Conservation (phyloP, 495 filamentous ascomycete genomes). For the Hyaloscypha variabilis region DNA sequence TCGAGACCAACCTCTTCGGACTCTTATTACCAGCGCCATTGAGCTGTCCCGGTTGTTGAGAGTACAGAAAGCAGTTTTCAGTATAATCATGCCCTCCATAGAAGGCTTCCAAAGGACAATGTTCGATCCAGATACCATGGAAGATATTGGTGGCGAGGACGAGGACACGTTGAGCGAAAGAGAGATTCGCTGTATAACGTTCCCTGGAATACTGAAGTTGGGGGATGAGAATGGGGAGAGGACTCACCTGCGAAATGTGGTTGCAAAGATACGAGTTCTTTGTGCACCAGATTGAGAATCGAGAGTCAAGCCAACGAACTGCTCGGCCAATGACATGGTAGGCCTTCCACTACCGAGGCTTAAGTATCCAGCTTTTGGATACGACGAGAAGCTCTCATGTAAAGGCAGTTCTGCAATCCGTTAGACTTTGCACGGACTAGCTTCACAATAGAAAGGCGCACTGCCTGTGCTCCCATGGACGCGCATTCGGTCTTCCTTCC, state of each 20-base stretch:
- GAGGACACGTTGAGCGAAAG: slow-evolving; percentile 52
- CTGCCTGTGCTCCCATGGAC: neutral
- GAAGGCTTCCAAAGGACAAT: slow-evolving; percentile 47
- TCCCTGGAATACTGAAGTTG: slow-evolving; percentile 55
- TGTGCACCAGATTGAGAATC: slow-evolving; percentile 48
- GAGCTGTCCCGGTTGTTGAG: slow-evolving; percentile 52
- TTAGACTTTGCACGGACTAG: neutral
- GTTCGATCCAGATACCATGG: slow-evolving; percentile 55
- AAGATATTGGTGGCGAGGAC: slow-evolving; percentile 59
- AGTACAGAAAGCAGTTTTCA: slow-evolving; percentile 56
- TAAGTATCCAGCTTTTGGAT: neutral
- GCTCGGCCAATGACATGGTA: neutral
- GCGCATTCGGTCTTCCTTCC: neutral
- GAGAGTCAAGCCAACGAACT: neutral
- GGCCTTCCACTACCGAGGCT: neutral
- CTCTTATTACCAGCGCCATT: slow-evolving; percentile 47
- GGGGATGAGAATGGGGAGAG: slow-evolving; percentile 58
- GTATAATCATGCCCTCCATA: slow-evolving; percentile 51
- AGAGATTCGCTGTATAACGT: slow-evolving; percentile 40
- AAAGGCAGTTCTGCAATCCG: neutral
- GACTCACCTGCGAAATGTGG: slow-evolving; percentile 55
- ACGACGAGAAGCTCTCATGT: neutral
- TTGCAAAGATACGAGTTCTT: slow-evolving; percentile 55
- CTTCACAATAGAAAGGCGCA: neutral
- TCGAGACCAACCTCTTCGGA: slow-evolving; percentile 47